Evolutionary conservation across 495 filamentous ascomycete species (phyloP).

Genomic region (Massariosphaeria phaeospora): DNA sequence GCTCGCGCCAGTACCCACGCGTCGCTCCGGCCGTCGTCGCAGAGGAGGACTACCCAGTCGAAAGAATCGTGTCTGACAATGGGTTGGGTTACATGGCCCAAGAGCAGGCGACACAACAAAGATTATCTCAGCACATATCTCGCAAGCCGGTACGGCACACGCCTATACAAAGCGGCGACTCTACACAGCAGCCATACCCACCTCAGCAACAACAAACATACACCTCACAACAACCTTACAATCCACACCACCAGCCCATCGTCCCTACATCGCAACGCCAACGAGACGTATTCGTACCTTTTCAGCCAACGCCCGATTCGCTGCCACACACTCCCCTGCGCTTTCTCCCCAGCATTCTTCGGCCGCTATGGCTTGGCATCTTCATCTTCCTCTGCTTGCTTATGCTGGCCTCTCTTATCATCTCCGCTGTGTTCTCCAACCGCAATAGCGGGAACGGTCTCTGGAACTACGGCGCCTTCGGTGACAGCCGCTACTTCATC

Average conservation of each 20-base stretch:
- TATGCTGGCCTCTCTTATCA: slow-evolving; percentile 66
- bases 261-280: slow-evolving; percentile 12
- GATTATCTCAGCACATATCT: slow-evolving; percentile 11
- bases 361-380: slow-evolving; percentile 53
- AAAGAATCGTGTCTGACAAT: slow-evolving; percentile 28
- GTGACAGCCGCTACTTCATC: slow-evolving; percentile 73
- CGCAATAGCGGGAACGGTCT: slow-evolving; percentile 55
- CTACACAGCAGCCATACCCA: slow-evolving; percentile 18
- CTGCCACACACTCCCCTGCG: slow-evolving; percentile 53
- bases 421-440: slow-evolving; percentile 67
- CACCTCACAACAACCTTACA: not conserved
- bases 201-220: not conserved
- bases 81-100: slow-evolving; percentile 30
- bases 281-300: slow-evolving; percentile 50
- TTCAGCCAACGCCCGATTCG: slow-evolving; percentile 46
- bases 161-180: too few relatives aligned
- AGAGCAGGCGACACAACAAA: slow-evolving; percentile 18
- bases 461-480: slow-evolving; percentile 58
- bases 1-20: slow-evolving; percentile 30
- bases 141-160: too few relatives aligned
- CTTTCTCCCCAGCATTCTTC: slow-evolving; percentile 63
- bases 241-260: not conserved
- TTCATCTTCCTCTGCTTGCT: slow-evolving; percentile 58
- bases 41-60: slow-evolving; percentile 33
- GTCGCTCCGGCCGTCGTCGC: not conserved